Evolutionary conservation across 2,329 filamentous ascomycete genomes (phyloP).

Genomic region (Ophiocordyceps polyrhachis-furcata): DNA sequence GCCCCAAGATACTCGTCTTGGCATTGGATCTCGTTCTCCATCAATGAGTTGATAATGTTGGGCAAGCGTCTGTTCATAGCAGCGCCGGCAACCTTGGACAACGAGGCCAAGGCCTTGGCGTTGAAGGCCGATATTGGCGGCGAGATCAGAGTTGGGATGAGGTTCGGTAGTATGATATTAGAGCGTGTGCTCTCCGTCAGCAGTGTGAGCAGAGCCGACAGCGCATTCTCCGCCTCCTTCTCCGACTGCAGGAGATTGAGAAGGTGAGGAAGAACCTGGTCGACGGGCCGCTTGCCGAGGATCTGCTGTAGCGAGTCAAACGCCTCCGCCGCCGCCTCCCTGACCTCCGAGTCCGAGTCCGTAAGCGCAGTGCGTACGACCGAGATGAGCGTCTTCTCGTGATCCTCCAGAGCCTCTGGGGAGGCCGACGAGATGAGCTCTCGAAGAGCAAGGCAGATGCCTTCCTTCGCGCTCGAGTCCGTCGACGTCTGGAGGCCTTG

Average conservation of each 20-base stretch:
- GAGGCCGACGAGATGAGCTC: slow-evolving; percentile 85
- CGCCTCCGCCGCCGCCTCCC: slow-evolving; percentile 89
- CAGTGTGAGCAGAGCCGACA: slow-evolving; percentile 81
- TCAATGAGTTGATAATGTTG: slow-evolving; percentile 77
- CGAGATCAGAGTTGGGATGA: slow-evolving; percentile 81
- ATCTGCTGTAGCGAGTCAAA: slow-evolving; percentile 92
- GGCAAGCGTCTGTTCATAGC: slow-evolving; percentile 84
- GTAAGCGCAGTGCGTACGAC: slow-evolving; percentile 86
- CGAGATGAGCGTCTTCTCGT: slow-evolving; percentile 86
- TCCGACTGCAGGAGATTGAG: slow-evolving; percentile 78
- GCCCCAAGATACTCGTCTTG: slow-evolving; percentile 53
- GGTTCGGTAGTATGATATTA: slow-evolving; percentile 90
- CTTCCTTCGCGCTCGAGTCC: slow-evolving; percentile 85
- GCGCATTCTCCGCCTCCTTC: slow-evolving; percentile 73
- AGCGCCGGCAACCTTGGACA: slow-evolving; percentile 76
- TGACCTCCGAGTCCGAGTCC: slow-evolving; percentile 73
- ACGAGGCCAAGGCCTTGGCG: slow-evolving; percentile 76
- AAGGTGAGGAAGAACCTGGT: slow-evolving; percentile 85
- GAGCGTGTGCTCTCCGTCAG: slow-evolving; percentile 86
- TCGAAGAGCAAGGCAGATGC: slow-evolving; percentile 88
- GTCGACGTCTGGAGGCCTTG: slow-evolving; percentile 76
- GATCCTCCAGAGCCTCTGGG: slow-evolving; percentile 74
- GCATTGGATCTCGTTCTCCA: slow-evolving; percentile 74
- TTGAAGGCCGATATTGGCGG: slow-evolving; percentile 90
- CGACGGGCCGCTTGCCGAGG: slow-evolving; percentile 82